Conservation (phyloP, 2,329 filamentous ascomycete genomes). For the Verticillium nonalfalfae region DNA sequence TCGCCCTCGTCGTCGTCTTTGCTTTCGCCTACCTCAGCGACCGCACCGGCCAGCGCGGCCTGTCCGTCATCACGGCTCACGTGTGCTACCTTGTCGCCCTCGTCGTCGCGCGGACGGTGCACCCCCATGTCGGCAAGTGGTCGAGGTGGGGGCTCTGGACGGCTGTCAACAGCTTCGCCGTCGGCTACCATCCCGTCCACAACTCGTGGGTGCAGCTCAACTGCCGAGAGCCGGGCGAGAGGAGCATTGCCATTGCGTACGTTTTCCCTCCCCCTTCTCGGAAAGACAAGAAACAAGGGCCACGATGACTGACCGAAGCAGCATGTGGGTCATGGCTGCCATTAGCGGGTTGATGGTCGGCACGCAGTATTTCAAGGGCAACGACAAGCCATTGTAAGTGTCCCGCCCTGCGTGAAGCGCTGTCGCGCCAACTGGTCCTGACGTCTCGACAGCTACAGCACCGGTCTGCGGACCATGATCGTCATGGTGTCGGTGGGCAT, state of each 20-base stretch:
- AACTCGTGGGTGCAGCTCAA: conserved; percentile 49
- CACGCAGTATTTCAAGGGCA: conserved; percentile 39
- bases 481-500: conserved; percentile 34
- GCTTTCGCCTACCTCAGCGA: conserved; percentile 42
- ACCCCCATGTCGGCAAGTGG: conserved; percentile 40
- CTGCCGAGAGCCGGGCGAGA: conserved; percentile 35
- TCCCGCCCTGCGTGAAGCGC: not conserved
- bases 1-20: conserved; percentile 40
- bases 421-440: not conserved
- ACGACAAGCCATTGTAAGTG: conserved; percentile 32
- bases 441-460: conserved; percentile 27
- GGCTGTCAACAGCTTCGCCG: conserved; percentile 40
- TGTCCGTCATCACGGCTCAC: conserved; percentile 36
- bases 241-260: conserved; percentile 42
- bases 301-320: conserved; percentile 1
- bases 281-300: not conserved
- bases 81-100: conserved; percentile 36
- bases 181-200: conserved; percentile 46
- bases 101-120: conserved; percentile 29
- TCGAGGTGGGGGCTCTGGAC: conserved; percentile 44
- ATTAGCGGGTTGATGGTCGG: conserved; percentile 44
- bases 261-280: conserved; percentile 8
- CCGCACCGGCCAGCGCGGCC: conserved; percentile 33
- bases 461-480: conserved; percentile 37
- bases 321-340: conserved; percentile 43